Evolutionary conservation across 2,329 filamentous ascomycete genomes (phyloP).

Genomic region (Talaromyces sp.): DNA sequence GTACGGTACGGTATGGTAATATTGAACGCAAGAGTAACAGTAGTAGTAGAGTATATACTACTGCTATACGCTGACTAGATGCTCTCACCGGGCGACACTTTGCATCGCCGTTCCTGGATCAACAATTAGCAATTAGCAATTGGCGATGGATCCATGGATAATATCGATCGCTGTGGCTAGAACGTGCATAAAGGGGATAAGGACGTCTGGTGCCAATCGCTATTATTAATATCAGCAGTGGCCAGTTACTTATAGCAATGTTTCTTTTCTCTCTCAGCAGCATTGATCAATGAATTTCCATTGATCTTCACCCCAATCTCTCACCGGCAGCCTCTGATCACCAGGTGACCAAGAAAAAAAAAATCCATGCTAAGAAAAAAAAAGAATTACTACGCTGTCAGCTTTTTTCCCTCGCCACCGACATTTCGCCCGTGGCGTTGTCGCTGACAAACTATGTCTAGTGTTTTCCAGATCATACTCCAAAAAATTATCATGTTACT

Average conservation of each 20-base stretch:
- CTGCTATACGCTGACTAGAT: background rate
- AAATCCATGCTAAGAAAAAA: too few relatives aligned
- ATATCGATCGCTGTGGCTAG: background rate
- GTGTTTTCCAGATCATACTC: too few relatives aligned
- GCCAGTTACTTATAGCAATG: background rate
- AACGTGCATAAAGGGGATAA: background rate
- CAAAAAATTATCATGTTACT: background rate
- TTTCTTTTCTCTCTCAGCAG: background rate
- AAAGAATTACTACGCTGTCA: background rate
- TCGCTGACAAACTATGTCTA: background rate
- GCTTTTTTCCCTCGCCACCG: background rate
- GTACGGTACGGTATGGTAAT: background rate
- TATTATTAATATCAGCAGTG: background rate
- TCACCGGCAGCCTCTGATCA: background rate
- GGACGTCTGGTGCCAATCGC: background rate
- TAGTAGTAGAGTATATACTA: too few relatives aligned
- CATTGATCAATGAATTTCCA: background rate
- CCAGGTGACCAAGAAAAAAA: background rate
- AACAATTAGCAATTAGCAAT: background rate
- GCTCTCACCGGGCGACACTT: background rate
- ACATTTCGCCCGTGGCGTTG: background rate
- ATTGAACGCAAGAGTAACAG: background rate
- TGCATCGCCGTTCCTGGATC: background rate
- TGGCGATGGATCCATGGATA: background rate
- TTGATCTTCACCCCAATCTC: background rate